These are phyloP conservation scores for Salix brachista DNA, from an alignment of 345 rosid species.

Conservation along the genomic window DNA sequence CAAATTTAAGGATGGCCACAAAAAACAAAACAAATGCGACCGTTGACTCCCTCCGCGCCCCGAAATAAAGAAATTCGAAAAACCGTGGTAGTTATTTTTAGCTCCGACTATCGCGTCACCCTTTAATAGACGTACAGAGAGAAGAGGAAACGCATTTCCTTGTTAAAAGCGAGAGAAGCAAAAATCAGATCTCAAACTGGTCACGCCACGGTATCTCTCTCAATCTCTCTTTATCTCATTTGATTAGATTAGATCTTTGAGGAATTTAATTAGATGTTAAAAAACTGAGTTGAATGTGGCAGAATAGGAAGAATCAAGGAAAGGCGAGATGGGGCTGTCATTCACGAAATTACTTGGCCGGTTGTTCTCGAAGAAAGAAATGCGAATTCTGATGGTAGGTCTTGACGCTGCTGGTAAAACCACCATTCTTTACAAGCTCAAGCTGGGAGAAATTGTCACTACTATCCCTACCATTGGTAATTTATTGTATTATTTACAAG, in stretches of 20 bases:
- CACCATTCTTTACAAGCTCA: constrained; percentile 7
- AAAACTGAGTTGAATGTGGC: neutral
- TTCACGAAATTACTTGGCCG: constrained; percentile 1
- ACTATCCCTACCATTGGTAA: constrained; percentile 10
- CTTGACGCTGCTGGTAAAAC: constrained; percentile 11
- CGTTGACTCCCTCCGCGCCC: neutral
- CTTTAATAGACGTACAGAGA: neutral
- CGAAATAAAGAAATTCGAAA: neutral
- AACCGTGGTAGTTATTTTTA: neutral
- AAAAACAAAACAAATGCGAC: neutral
- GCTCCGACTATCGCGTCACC: neutral
- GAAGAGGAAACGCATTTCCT: neutral
- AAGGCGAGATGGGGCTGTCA: neutral
- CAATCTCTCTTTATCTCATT: neutral
- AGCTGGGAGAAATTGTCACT: constrained; percentile 9
- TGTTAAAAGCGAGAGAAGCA: neutral
- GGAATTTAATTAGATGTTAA: neutral
- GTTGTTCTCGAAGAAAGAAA: constrained; percentile 1
- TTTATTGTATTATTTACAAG: neutral
- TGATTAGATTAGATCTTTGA: neutral
- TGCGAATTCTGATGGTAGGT: constrained; percentile 10
- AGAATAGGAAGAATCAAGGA: neutral
- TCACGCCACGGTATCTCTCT: neutral
- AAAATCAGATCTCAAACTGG: neutral
- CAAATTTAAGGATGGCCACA: neutral